phyloP scores from a whole-genome alignment of 1,139 yeast species.

The Wickerhamomyces sp. region DNA sequence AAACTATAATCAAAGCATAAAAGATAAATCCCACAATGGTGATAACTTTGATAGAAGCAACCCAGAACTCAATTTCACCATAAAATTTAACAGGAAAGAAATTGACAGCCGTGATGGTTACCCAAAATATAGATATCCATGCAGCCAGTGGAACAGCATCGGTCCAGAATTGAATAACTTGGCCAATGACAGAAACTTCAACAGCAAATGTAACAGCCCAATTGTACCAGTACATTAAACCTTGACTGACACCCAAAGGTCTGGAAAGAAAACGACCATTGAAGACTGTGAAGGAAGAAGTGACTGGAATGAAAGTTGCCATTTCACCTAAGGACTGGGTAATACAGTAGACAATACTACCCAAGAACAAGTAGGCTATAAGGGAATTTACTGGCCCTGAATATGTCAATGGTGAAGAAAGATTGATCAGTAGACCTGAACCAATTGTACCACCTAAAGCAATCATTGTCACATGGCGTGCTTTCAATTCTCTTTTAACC shows the following conservation, averaged over 20 bases:
- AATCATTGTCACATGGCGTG: slow-evolving; percentile 61
- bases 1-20: slow-evolving; percentile 67
- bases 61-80: slow-evolving; percentile 71
- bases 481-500: slow-evolving; percentile 46
- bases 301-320: slow-evolving; percentile 68
- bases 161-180: slow-evolving; percentile 76
- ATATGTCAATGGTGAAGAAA: slow-evolving; percentile 46
- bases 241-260: slow-evolving; percentile 75
- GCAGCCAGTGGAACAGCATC: slow-evolving; percentile 57
- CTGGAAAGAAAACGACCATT: slow-evolving; percentile 50
- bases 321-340: slow-evolving; percentile 73
- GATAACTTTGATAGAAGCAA: slow-evolving; percentile 64
- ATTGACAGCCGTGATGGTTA: slow-evolving; percentile 45
- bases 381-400: slow-evolving; percentile 76
- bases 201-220: slow-evolving; percentile 86
- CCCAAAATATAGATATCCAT: slow-evolving; percentile 74
- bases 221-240: slow-evolving; percentile 83
- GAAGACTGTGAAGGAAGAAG: slow-evolving; percentile 60
- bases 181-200: slow-evolving; percentile 80
- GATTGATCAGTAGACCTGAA: slow-evolving; percentile 58
- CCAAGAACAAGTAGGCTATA: slow-evolving; percentile 62
- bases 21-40: slow-evolving; percentile 72
- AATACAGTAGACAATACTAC: slow-evolving; percentile 58
- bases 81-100: slow-evolving; percentile 60
- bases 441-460: slow-evolving; percentile 70